A percentile compares a stretch with the other conserved stretches of the same genome.
phyloP scores from a whole-genome alignment of 1,284 basidiomycete species.

The Trametes polyzona region DNA sequence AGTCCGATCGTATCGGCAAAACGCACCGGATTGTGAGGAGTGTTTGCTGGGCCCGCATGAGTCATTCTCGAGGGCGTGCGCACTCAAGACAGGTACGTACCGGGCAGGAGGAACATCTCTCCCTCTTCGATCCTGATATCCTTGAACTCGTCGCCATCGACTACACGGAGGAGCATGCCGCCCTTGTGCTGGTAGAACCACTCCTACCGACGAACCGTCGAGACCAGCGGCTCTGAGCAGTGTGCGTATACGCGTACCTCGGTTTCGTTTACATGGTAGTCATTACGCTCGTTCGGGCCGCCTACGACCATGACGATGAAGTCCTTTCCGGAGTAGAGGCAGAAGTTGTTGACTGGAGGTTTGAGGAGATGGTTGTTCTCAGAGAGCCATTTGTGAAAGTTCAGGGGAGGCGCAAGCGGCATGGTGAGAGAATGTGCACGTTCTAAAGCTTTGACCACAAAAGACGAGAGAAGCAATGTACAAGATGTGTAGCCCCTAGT shows the following conservation, averaged over 20 bases:
- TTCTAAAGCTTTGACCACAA: background rate
- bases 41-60: slow-evolving; percentile 66
- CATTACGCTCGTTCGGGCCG: slow-evolving; percentile 89
- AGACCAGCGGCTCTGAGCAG: background rate
- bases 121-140: slow-evolving; percentile 93
- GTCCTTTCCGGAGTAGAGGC: slow-evolving; percentile 83
- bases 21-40: slow-evolving; percentile 93
- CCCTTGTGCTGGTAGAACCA: slow-evolving; percentile 98
- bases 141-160: slow-evolving; percentile 85
- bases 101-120: slow-evolving; percentile 94
- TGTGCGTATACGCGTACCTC: slow-evolving; percentile 52
- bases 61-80: background rate
- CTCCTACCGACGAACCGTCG: slow-evolving; percentile 65
- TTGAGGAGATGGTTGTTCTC: slow-evolving; percentile 80
- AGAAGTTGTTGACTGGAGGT: slow-evolving; percentile 92
- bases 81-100: slow-evolving; percentile 44
- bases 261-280: slow-evolving; percentile 94
- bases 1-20: slow-evolving; percentile 91
- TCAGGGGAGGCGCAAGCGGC: slow-evolving; percentile 74
- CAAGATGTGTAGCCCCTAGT: too few relatives aligned
- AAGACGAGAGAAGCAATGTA: background rate
- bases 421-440: slow-evolving; percentile 38
- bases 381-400: slow-evolving; percentile 84
- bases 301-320: slow-evolving; percentile 93
- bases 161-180: slow-evolving; percentile 85